Evolutionary conservation across 2,329 filamentous ascomycete species (phyloP).

Genomic region (Talaromyces sp.): DNA sequence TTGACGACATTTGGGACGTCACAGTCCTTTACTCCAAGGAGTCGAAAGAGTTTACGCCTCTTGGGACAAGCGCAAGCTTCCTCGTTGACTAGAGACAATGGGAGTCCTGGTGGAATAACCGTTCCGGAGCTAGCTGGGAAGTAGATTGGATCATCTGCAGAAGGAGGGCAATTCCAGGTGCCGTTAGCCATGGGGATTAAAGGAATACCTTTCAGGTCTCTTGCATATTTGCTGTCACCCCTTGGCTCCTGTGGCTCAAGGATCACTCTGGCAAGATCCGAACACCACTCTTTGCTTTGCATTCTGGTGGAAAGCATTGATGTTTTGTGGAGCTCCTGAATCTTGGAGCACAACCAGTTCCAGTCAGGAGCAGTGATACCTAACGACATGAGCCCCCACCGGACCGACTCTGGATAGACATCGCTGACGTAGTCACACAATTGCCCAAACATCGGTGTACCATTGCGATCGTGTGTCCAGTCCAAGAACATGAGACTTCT

Average conservation of each 20-base stretch:
- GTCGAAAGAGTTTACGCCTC: background rate
- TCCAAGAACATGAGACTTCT: background rate
- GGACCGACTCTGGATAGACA: background rate
- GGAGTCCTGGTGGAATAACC: background rate
- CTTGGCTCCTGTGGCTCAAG: background rate
- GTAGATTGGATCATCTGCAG: background rate
- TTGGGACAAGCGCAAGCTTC: background rate
- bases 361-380: background rate
- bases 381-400: background rate
- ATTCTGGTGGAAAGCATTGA: background rate
- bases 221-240: background rate
- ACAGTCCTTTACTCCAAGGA: background rate
- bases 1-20: background rate
- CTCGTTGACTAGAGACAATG: background rate
- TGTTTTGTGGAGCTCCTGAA: background rate
- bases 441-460: background rate
- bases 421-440: background rate
- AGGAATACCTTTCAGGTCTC: background rate
- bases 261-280: background rate
- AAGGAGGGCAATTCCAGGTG: background rate
- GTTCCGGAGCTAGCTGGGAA: background rate
- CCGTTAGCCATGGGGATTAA: background rate
- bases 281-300: background rate
- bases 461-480: background rate
- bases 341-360: background rate